Evolutionary conservation across 495 filamentous ascomycete species (phyloP).

Genomic region (Aspergillus biplanus): DNA sequence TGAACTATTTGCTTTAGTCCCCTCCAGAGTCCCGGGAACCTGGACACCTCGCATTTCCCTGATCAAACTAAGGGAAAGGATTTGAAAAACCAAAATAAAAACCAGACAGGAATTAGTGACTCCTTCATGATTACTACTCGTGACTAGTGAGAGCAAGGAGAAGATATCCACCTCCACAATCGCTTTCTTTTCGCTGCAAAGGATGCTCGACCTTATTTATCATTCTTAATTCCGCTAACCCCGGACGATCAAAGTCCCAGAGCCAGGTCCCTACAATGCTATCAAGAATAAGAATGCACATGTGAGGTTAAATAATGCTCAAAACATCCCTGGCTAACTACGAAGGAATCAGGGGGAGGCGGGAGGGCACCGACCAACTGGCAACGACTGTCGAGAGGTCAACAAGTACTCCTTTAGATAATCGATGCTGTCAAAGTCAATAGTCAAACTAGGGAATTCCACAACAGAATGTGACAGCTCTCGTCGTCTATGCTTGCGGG

Average conservation of each 20-base stretch:
- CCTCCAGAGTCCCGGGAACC: slow-evolving; percentile 21
- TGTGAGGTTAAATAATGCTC: no score
- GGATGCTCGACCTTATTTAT: neutral
- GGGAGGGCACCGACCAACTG: neutral
- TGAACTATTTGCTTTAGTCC: slow-evolving; percentile 10
- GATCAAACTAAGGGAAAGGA: slow-evolving; percentile 21
- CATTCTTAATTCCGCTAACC: no score
- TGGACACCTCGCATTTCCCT: slow-evolving; percentile 17
- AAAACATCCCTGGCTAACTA: slow-evolving; percentile 4
- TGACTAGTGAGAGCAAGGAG: neutral
- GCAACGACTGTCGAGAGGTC: neutral
- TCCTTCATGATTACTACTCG: neutral
- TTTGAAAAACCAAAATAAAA: slow-evolving; percentile 17
- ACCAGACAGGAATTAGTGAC: neutral
- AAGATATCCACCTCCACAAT: neutral
- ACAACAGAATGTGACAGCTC: slow-evolving; percentile 23
- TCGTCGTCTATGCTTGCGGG: neutral
- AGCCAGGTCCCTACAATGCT: no score
- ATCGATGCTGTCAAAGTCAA: slow-evolving; percentile 15
- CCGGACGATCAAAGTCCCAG: no score
- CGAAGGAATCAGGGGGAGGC: neutral
- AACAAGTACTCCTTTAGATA: neutral
- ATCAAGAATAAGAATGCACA: no score
- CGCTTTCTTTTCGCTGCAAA: no score
- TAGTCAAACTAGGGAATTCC: slow-evolving; percentile 17